Conservation (phyloP, 257 asterid genomes). For the Schizonepeta tenuifolia region DNA sequence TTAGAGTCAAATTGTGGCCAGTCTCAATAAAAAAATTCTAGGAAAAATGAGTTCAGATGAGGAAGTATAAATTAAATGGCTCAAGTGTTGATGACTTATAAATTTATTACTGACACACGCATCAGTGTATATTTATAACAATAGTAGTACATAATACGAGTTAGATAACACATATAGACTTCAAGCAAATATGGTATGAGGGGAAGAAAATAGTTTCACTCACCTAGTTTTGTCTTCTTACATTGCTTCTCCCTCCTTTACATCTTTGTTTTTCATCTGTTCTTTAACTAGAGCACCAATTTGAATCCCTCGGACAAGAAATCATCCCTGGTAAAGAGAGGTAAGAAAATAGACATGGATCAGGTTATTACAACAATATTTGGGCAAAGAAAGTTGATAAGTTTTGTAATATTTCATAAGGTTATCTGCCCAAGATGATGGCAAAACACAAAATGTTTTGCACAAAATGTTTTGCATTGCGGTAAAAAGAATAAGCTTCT, state of each 20-base stretch:
- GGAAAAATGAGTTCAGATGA: not conserved
- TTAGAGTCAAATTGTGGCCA: too few relatives aligned
- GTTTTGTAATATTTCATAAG: not conserved
- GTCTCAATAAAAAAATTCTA: too few relatives aligned
- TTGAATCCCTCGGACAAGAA: conserved; percentile 73
- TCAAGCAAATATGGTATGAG: conserved; percentile 3
- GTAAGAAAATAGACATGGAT: not conserved
- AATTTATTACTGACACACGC: not conserved
- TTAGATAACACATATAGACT: not conserved
- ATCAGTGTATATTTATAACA: not conserved
- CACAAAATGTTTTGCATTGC: not conserved
- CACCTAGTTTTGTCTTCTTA: conserved; percentile 24
- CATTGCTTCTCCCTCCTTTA: conserved; percentile 20
- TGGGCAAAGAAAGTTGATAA: not conserved
- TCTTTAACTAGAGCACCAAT: conserved; percentile 52
- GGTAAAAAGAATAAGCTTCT: not conserved
- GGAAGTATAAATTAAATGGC: not conserved
- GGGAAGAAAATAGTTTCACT: not conserved
- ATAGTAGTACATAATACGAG: conserved; percentile 5
- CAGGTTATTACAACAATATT: not conserved
- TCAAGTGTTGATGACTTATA: not conserved
- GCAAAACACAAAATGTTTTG: not conserved
- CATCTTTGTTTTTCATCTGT: conserved; percentile 17
- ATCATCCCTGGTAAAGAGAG: conserved; percentile 50
- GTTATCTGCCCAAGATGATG: not conserved